These are phyloP conservation scores for Exophiala viscosa DNA, from an alignment of 2,329 filamentous ascomycete genomes.

Conservation along the genomic window DNA sequence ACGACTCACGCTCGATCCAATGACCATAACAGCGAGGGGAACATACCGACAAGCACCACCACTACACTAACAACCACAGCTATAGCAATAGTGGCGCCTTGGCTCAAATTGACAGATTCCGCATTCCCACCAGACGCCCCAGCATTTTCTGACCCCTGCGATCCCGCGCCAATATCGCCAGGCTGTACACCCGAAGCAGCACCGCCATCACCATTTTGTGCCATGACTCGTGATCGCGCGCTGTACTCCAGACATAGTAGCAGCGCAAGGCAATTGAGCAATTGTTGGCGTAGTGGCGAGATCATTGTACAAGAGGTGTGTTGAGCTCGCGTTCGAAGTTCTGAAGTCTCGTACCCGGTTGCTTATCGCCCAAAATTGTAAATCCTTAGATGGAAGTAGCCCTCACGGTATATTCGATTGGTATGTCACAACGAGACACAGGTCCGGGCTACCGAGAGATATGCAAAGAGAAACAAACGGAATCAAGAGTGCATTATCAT, in stretches of 20 bases:
- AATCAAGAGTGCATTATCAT: no score
- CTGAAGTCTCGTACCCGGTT: not conserved
- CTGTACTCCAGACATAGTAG: slow-evolving; percentile 9
- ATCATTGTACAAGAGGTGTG: not conserved
- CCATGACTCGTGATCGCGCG: slow-evolving; percentile 5
- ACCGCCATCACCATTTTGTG: slow-evolving; percentile 25
- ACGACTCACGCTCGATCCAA: not conserved
- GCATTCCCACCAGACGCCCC: slow-evolving; percentile 64
- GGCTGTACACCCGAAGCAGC: slow-evolving; percentile 23
- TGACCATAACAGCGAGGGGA: not conserved
- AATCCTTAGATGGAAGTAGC: no score
- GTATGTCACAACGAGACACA: no score
- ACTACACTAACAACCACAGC: slow-evolving; percentile 67
- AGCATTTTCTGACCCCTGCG: slow-evolving; percentile 45
- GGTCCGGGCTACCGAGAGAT: no score
- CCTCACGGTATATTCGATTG: no score
- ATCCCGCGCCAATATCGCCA: slow-evolving; percentile 27
- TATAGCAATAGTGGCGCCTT: slow-evolving; percentile 68
- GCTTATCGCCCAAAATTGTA: not conserved
- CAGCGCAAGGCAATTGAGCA: slow-evolving; percentile 2
- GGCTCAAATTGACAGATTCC: slow-evolving; percentile 61
- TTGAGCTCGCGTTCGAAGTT: no score
- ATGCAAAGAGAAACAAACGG: no score
- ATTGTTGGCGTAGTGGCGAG: not conserved
- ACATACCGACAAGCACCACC: slow-evolving; percentile 66